A percentile compares a stretch with the other conserved stretches of the same genome.
Evolutionary conservation across 2,329 filamentous ascomycete species (phyloP).

Genomic region (Penicillium sp.): DNA sequence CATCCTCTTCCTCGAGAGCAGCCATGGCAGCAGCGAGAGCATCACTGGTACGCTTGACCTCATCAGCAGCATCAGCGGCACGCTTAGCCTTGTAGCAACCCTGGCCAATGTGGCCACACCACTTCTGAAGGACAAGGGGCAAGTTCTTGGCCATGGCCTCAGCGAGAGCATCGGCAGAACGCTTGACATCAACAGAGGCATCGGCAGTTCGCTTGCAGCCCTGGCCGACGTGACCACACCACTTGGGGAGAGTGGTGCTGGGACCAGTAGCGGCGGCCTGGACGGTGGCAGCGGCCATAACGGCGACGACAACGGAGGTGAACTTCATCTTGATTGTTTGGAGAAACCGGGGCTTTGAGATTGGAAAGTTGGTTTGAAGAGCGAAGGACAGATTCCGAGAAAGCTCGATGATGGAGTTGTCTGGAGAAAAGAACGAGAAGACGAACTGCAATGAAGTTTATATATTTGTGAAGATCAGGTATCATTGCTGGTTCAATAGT

Average conservation of each 20-base stretch:
- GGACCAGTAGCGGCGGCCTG: constrained; percentile 21
- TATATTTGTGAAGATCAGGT: background rate
- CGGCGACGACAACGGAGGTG: constrained; percentile 42
- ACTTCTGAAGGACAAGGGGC: constrained; percentile 28
- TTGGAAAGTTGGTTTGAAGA: constrained; percentile 10
- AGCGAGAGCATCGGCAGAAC: constrained; percentile 35
- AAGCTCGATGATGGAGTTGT: constrained; percentile 9
- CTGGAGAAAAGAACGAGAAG: background rate
- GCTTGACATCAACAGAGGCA: constrained; percentile 30
- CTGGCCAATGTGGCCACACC: constrained; percentile 37
- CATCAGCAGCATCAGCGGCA: constrained; percentile 64
- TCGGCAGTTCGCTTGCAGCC: constrained; percentile 33
- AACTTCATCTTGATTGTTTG: constrained; percentile 49
- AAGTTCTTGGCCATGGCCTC: constrained; percentile 32
- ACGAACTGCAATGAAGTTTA: background rate
- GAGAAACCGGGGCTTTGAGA: constrained; percentile 13
- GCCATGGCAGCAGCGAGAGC: constrained; percentile 36
- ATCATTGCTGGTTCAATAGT: background rate
- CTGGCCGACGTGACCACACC: constrained; percentile 33
- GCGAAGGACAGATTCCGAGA: constrained; percentile 13
- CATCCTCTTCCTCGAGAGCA: constrained; percentile 26
- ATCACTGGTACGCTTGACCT: constrained; percentile 39
- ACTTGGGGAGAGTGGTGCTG: constrained; percentile 25
- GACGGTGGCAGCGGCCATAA: constrained; percentile 43
- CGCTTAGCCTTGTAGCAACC: constrained; percentile 61